Percentiles rank a stretch among this genome's conserved stretches.
phyloP scores from a whole-genome alignment of 208 protist genomes.

The Tritrichomonas musculus region DNA sequence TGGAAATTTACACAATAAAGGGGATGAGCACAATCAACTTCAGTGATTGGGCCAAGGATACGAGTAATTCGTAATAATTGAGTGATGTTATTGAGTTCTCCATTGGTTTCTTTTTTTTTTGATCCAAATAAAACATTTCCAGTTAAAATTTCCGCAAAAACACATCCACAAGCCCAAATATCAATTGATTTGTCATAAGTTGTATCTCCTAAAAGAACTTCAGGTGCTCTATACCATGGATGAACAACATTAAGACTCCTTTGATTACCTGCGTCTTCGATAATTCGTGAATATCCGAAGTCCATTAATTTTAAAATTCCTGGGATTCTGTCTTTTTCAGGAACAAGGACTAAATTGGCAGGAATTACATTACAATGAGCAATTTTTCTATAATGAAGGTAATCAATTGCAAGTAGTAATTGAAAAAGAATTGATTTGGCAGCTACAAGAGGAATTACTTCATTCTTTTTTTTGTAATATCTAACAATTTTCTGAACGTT shows the following conservation, averaged over 20 bases:
- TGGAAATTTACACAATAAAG: not conserved
- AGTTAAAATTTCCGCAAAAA: not conserved
- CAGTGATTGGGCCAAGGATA: not conserved
- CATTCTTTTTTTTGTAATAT: not conserved
- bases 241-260: not conserved
- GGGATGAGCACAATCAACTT: not conserved
- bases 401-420: not conserved
- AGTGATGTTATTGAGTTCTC: not conserved
- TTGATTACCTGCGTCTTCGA: not conserved
- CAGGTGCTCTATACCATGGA: not conserved
- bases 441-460: not conserved
- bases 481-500: not conserved
- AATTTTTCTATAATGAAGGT: not conserved
- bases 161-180: conserved; percentile 7
- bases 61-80: not conserved
- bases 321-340: not conserved
- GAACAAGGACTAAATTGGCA: not conserved
- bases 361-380: not conserved
- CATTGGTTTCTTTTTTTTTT: not conserved
- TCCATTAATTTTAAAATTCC: conserved; percentile 16
- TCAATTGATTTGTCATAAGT: not conserved
- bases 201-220: not conserved
- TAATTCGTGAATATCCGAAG: not conserved
- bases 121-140: not conserved
- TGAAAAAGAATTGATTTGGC: conserved; percentile 32